A percentile compares a stretch with the other conserved stretches of the same genome.
phyloP scores from a whole-genome alignment of 2,329 filamentous ascomycete genomes.

The Fonsecaea monophora region DNA sequence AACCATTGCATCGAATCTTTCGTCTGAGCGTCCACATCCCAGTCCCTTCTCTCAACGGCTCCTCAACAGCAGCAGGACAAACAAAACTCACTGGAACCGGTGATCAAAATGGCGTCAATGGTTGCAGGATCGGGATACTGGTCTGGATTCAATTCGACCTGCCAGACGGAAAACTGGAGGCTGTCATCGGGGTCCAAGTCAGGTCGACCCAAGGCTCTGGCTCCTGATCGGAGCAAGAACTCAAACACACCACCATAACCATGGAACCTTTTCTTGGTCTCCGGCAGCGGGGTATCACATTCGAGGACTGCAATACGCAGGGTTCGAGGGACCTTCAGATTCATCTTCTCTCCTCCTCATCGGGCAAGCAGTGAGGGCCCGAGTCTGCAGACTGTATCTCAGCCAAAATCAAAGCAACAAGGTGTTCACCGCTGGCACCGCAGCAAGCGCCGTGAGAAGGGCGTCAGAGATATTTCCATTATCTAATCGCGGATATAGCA shows the following conservation, averaged over 20 bases:
- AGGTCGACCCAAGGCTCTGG: slow-evolving; percentile 52
- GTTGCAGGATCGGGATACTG: slow-evolving; percentile 74
- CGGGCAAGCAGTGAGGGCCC: background rate
- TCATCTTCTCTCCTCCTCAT: slow-evolving; percentile 20
- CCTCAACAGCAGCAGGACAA: background rate
- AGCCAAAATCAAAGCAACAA: background rate
- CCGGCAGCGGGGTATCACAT: slow-evolving; percentile 77
- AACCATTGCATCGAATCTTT: background rate
- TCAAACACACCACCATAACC: slow-evolving; percentile 76
- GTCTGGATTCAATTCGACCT: slow-evolving; percentile 70
- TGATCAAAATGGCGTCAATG: slow-evolving; percentile 82
- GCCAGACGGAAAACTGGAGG: slow-evolving; percentile 69
- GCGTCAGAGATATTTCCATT: background rate
- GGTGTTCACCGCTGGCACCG: background rate
- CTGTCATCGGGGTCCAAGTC: slow-evolving; percentile 48
- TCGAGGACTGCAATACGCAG: slow-evolving; percentile 72
- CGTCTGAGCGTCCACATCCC: background rate
- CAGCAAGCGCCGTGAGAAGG: background rate
- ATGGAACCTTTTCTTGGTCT: slow-evolving; percentile 69
- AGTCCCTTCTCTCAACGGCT: background rate
- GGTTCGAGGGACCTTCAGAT: slow-evolving; percentile 28
- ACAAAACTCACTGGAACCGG: slow-evolving; percentile 66
- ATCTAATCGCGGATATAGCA: slow-evolving; percentile 5
- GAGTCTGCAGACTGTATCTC: background rate
- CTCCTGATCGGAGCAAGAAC: slow-evolving; percentile 63